Conservation (phyloP, 2,329 filamentous ascomycete genomes). For the Elsinoe australis region DNA sequence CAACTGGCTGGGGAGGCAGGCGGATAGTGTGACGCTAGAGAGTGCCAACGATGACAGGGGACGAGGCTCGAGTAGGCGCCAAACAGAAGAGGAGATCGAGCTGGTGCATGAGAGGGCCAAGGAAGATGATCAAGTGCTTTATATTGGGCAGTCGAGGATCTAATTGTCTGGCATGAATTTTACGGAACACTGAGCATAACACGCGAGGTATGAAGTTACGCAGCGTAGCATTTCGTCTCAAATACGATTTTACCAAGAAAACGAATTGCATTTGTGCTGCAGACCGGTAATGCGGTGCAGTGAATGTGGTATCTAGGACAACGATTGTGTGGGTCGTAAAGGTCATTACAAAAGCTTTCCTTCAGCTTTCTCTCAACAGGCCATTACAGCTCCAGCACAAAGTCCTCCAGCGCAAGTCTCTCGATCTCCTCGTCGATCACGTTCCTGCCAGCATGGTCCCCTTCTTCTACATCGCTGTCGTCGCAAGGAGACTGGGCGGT, state of each 20-base stretch:
- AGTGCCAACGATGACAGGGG: background rate
- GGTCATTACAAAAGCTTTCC: conserved; percentile 3
- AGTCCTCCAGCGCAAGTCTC: conserved; percentile 11
- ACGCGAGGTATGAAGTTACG: background rate
- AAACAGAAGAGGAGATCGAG: conserved; percentile 7
- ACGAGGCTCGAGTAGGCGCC: background rate
- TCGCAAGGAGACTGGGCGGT: background rate
- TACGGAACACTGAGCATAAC: no score
- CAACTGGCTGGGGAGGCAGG: background rate
- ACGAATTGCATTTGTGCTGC: background rate
- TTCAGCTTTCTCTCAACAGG: background rate
- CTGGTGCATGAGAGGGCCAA: background rate
- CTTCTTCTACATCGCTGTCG: conserved; percentile 5
- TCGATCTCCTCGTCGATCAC: conserved; percentile 10
- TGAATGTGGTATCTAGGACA: conserved; percentile 8
- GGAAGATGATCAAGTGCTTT: conserved; percentile 5
- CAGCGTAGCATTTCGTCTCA: background rate
- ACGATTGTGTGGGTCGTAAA: conserved; percentile 3
- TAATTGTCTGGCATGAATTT: background rate
- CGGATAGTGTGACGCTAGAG: background rate
- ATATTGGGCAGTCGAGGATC: conserved; percentile 1
- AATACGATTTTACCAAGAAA: no score
- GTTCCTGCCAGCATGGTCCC: background rate
- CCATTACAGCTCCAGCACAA: conserved; percentile 11
- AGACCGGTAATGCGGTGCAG: background rate